phyloP scores from a whole-genome alignment of 768 basidiomycete species.

The Tremella yokohamensis region DNA sequence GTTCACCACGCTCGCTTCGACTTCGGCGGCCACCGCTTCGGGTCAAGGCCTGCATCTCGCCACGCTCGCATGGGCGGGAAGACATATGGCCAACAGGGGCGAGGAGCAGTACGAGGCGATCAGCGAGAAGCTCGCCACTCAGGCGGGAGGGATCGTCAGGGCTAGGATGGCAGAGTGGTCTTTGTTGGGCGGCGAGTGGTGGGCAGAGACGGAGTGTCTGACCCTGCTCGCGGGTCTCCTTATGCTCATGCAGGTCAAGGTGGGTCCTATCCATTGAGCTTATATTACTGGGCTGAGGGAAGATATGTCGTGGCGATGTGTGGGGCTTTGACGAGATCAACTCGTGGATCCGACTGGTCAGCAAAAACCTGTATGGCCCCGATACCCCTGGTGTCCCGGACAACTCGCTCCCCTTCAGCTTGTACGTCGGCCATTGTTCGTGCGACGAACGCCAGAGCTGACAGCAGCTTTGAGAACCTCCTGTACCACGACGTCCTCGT shows the following conservation, averaged over 20 bases:
- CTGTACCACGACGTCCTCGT: conserved; percentile 37
- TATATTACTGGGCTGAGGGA: neutral
- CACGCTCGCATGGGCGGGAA: conserved; percentile 11
- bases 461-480: conserved; percentile 36
- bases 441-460: neutral
- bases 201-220: conserved; percentile 23
- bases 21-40: neutral
- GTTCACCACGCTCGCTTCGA: conserved; percentile 2
- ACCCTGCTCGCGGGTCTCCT: conserved; percentile 34
- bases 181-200: neutral
- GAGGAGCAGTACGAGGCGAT: conserved; percentile 2
- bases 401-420: conserved; percentile 26
- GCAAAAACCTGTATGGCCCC: conserved; percentile 14
- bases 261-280: conserved; percentile 7
- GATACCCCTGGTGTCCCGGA: conserved; percentile 11
- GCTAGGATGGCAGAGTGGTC: conserved; percentile 6
- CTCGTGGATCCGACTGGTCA: conserved; percentile 19
- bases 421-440: conserved; percentile 15
- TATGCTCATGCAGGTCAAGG: conserved; percentile 43
- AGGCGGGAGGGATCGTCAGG: conserved; percentile 4
- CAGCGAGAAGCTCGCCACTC: conserved; percentile 1
- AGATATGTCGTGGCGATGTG: conserved; percentile 42
- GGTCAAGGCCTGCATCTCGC: conserved; percentile 9
- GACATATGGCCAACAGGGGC: conserved; percentile 11
- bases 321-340: conserved; percentile 32